Evolutionary conservation across 2,329 filamentous ascomycete genomes (phyloP), one percentile per base, ranked within the genome.

Genomic region (Aspergillus pseudoglaucus): DNA sequence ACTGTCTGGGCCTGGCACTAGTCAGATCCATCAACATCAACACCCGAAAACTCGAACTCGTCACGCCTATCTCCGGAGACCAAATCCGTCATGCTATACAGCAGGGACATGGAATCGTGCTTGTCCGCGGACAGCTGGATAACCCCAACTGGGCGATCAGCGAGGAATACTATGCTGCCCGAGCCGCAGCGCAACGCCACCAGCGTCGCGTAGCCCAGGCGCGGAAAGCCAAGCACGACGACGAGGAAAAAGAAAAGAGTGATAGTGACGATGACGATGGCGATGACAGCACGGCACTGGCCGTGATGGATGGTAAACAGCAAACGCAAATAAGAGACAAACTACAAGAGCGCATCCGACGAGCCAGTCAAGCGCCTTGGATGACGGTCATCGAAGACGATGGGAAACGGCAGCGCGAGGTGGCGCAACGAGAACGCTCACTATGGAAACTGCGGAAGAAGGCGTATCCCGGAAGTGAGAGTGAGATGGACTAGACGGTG

Each of bases 1-100:
- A 65, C 22, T 70, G 75, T 44, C 58, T 81, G 8, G 79, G 77
- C n/a, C 69, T 80, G 20, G 74, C 72, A 10, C 55, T 75, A 23
- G 63, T 76, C 27, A 72, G 69, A 6, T 67, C 64, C 23, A 67
- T 75, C 45, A 59, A 75, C 48, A 54, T 61, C 18, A 51, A 58
- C 12, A 59, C 66, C 2, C 64, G 64, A n/a, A 66, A 67, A 46
- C 56, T 76, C 12, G 73, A 75, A 42, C 62, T 75, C 15, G 62
- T 78, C 12, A 79, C 79, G 0, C 79, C 80, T 0, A 67, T 76
- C 46, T 49, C 65, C 3, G 47, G 55, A 17, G 53, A 58, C 3
- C 53, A 49, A 7, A 55, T 73, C 27, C 58, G 58, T 9, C 52
- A 59, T 6, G 54, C 64, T 2, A 51, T 70, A 4, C 57, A 68